These are phyloP conservation scores for Talinum fruticosum DNA, from an alignment of 148 eudicot genomes.

Conservation along the genomic window DNA sequence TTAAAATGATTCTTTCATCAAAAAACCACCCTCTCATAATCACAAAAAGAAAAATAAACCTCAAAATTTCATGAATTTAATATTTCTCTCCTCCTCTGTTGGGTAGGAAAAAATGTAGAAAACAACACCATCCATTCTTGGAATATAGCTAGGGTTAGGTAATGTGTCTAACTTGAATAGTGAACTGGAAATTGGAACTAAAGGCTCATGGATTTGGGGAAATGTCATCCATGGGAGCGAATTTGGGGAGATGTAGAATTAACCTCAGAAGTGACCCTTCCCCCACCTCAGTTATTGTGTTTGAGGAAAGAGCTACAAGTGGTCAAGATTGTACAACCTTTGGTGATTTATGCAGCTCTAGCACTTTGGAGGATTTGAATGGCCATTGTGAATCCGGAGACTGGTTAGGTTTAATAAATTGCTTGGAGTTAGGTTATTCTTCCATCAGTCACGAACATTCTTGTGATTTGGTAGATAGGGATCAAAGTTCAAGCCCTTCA, in stretches of 20 bases:
- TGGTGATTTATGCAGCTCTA: constrained; percentile 33
- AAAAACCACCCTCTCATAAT: too few relatives aligned
- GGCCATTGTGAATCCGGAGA: constrained; percentile 50
- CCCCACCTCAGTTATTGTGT: constrained; percentile 26
- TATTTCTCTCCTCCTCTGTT: too few relatives aligned
- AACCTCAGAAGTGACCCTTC: constrained; percentile 49
- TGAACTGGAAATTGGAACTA: constrained; percentile 15
- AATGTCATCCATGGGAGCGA: constrained; percentile 42
- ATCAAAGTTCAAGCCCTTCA: constrained; percentile 66
- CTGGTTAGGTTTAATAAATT: constrained; percentile 50
- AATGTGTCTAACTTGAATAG: constrained; percentile 1
- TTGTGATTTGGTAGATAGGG: constrained; percentile 47
- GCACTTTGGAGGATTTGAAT: constrained; percentile 40
- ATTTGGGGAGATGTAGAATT: constrained; percentile 44
- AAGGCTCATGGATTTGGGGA: constrained; percentile 13
- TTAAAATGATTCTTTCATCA: too few relatives aligned
- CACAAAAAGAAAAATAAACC: too few relatives aligned
- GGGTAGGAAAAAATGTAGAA: too few relatives aligned
- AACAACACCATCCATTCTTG: too few relatives aligned
- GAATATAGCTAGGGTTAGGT: constrained; percentile 27
- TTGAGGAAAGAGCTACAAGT: constrained; percentile 23
- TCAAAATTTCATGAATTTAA: too few relatives aligned
- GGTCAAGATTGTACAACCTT: constrained; percentile 21
- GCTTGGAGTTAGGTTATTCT: constrained; percentile 53
- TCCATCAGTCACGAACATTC: constrained; percentile 58